Evolutionary conservation across 805 yeast species (phyloP).

Genomic region (Sungouiozyma ichnusensis): DNA sequence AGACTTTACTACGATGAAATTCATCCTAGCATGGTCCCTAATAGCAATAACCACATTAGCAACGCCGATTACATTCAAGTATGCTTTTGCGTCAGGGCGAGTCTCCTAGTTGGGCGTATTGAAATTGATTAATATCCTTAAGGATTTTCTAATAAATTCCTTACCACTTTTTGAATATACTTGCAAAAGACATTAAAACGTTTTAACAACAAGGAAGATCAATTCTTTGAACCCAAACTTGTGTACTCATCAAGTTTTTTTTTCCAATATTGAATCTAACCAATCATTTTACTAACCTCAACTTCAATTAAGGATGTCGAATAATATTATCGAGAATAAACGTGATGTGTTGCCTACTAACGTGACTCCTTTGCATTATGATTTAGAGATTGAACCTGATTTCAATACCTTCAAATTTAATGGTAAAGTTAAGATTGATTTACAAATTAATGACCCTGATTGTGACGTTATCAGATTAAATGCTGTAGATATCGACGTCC

Average conservation of each 20-base stretch:
- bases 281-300: conserved; percentile 1
- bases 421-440: conserved; percentile 45
- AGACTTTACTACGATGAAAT: neutral
- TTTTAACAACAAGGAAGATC: no score
- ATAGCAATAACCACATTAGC: neutral
- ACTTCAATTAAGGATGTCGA: conserved; percentile 6
- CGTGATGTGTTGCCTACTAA: conserved; percentile 47
- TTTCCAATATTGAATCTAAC: no score
- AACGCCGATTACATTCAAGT: neutral
- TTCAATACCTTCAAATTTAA: conserved; percentile 48
- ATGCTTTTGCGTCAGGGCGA: neutral
- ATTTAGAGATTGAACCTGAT: conserved; percentile 53
- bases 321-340: conserved; percentile 13
- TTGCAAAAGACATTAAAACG: no score
- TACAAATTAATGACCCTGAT: conserved; percentile 38
- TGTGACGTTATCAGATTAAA: conserved; percentile 45
- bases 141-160: neutral
- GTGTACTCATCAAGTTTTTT: no score
- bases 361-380: conserved; percentile 68
- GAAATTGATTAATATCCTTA: no score
- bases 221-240: no score
- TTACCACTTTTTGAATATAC: neutral
- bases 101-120: no score
- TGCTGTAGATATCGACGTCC: conserved; percentile 53
- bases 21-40: neutral